A percentile compares a stretch with the other conserved stretches of the same genome.
phyloP scores from a whole-genome alignment of 371 early-diverging fungal species.

The Blakeslea trispora region DNA sequence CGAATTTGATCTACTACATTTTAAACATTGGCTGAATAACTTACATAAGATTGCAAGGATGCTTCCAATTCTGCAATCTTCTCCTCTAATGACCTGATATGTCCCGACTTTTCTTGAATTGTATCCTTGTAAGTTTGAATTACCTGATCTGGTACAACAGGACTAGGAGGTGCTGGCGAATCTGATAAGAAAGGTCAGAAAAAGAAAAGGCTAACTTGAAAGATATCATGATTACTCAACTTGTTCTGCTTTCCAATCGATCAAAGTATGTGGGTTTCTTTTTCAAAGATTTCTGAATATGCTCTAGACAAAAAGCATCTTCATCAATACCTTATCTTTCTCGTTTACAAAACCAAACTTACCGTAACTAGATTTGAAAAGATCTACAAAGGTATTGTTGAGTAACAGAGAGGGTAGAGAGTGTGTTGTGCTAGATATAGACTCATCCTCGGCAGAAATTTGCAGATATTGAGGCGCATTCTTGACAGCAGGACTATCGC shows the following conservation, averaged over 20 bases:
- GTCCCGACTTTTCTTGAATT: conserved; percentile 46
- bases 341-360: conserved; percentile 8
- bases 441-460: conserved; percentile 53
- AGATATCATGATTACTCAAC: not conserved
- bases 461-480: conserved; percentile 65
- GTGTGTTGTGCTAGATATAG: conserved; percentile 45
- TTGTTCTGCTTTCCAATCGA: conserved; percentile 18
- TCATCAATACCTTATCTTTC: not conserved
- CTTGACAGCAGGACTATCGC: conserved; percentile 81
- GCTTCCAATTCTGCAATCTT: conserved; percentile 32
- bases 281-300: conserved; percentile 43
- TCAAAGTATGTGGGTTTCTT: conserved; percentile 39
- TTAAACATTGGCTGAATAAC: not conserved
- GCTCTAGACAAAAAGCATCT: conserved; percentile 21
- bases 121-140: conserved; percentile 50
- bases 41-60: conserved; percentile 29
- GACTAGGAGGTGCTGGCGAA: conserved; percentile 21
- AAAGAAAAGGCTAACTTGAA: not conserved
- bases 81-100: conserved; percentile 35
- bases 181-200: conserved; percentile 1
- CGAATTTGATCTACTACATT: no score
- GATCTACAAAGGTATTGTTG: conserved; percentile 80
- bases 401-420: conserved; percentile 64
- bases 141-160: conserved; percentile 28
- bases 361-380: conserved; percentile 81